Evolutionary conservation across 2,329 filamentous ascomycete species (phyloP).

Genomic region (Nemania serpens): DNA sequence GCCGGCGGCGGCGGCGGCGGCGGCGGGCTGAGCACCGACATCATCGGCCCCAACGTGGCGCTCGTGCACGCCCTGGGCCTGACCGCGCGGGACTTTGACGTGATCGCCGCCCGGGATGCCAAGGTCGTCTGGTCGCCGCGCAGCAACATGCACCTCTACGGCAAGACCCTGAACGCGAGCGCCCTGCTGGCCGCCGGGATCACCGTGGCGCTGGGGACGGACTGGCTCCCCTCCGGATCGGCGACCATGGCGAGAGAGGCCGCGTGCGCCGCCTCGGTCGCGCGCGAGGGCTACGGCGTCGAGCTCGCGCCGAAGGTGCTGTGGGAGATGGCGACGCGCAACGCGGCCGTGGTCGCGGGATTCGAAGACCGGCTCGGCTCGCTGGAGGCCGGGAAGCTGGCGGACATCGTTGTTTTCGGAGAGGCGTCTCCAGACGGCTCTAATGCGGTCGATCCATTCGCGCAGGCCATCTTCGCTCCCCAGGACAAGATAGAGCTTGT

Average conservation of each 20-base stretch:
- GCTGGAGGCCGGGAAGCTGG: slow-evolving; percentile 47
- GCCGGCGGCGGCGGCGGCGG: slow-evolving; percentile 31
- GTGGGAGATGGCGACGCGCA: slow-evolving; percentile 48
- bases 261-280: slow-evolving; percentile 26
- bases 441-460: slow-evolving; percentile 22
- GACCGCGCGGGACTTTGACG: slow-evolving; percentile 30
- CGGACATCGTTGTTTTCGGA: slow-evolving; percentile 51
- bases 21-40: slow-evolving; percentile 35
- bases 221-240: slow-evolving; percentile 39
- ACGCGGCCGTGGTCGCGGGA: slow-evolving; percentile 48
- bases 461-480: slow-evolving; percentile 31
- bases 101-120: slow-evolving; percentile 37
- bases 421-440: not conserved
- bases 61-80: slow-evolving; percentile 39
- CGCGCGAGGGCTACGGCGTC: slow-evolving; percentile 21
- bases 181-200: slow-evolving; percentile 35
- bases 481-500: slow-evolving; percentile 37
- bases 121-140: slow-evolving; percentile 39
- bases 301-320: slow-evolving; percentile 30
- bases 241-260: slow-evolving; percentile 39
- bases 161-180: slow-evolving; percentile 36
- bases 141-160: slow-evolving; percentile 40
- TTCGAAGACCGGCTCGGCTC: slow-evolving; percentile 47
- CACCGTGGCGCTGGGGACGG: slow-evolving; percentile 39
- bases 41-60: slow-evolving; percentile 35